phyloP scores from a whole-genome alignment of 305 asterid species.

The Rubia peregrina region DNA sequence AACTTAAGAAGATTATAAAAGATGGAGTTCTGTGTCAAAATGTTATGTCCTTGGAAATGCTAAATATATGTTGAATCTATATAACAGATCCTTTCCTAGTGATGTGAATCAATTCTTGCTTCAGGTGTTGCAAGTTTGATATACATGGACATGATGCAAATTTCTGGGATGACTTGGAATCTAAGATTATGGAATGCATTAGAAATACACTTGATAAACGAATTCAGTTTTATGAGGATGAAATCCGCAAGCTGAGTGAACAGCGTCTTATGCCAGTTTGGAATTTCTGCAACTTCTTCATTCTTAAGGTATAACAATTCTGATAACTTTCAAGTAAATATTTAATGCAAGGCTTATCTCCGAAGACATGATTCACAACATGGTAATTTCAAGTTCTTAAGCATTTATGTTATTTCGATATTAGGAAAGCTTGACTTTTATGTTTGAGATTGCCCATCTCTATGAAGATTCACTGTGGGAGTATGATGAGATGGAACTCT shows the following conservation, averaged over 20 bases:
- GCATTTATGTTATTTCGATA: slow-evolving; percentile 10
- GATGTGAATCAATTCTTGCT: slow-evolving; percentile 24
- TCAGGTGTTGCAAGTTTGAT: slow-evolving; percentile 95
- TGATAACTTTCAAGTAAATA: not conserved
- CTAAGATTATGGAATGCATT: slow-evolving; percentile 77
- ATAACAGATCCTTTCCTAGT: slow-evolving; percentile 16
- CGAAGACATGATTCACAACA: not conserved
- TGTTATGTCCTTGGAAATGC: not conserved
- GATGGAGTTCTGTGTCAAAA: not conserved
- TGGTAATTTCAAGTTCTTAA: not conserved
- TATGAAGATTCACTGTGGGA: slow-evolving; percentile 99
- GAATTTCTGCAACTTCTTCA: slow-evolving; percentile 96
- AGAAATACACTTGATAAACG: slow-evolving; percentile 91
- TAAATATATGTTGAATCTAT: not conserved
- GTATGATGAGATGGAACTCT: slow-evolving; percentile 97
- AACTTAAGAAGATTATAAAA: slow-evolving; percentile 1
- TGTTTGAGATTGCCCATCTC: slow-evolving; percentile 96
- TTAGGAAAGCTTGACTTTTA: slow-evolving; percentile 96
- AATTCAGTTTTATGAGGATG: slow-evolving; percentile 94
- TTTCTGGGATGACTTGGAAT: slow-evolving; percentile 93
- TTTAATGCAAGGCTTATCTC: not conserved
- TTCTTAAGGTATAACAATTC: slow-evolving; percentile 60
- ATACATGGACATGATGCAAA: slow-evolving; percentile 72
- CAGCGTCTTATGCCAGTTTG: slow-evolving; percentile 93
- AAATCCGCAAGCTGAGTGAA: slow-evolving; percentile 96